Evolutionary conservation across 768 basidiomycete genomes (phyloP).

Genomic region (Trametes cingulata): DNA sequence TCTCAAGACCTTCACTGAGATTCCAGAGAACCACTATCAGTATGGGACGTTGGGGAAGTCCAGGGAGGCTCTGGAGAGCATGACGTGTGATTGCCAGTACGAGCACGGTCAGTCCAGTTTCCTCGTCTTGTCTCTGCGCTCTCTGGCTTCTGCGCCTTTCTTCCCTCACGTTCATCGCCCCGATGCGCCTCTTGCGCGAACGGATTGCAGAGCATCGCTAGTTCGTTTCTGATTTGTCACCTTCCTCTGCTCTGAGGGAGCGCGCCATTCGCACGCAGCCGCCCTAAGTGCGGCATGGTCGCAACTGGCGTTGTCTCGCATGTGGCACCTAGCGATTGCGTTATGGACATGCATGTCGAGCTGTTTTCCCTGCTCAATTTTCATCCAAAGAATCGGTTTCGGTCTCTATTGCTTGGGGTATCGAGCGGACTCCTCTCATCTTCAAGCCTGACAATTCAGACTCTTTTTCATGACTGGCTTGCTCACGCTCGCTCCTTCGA

Average conservation of each 20-base stretch:
- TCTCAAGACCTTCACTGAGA: conserved; percentile 67
- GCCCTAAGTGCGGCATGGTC: neutral
- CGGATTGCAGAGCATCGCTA: no score
- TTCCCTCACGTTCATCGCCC: neutral
- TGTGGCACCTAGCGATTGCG: neutral
- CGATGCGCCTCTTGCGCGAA: neutral
- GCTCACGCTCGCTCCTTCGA: neutral
- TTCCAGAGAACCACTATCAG: conserved; percentile 83
- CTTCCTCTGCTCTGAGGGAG: neutral
- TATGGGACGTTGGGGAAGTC: conserved; percentile 84
- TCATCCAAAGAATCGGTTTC: no score
- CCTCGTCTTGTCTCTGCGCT: neutral
- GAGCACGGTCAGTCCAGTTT: conserved; percentile 66
- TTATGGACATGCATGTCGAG: no score
- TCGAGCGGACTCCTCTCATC: no score
- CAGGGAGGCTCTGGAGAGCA: conserved; percentile 86
- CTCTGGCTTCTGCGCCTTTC: neutral
- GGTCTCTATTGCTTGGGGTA: no score
- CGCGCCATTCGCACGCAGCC: neutral
- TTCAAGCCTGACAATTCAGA: no score
- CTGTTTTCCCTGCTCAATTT: neutral
- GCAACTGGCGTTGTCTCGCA: neutral
- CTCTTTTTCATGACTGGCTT: neutral
- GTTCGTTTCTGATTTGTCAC: neutral
- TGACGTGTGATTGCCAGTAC: conserved; percentile 92